phyloP scores from a whole-genome alignment of 2,329 filamentous ascomycete genomes.

The Trichocomaceae sp. region DNA sequence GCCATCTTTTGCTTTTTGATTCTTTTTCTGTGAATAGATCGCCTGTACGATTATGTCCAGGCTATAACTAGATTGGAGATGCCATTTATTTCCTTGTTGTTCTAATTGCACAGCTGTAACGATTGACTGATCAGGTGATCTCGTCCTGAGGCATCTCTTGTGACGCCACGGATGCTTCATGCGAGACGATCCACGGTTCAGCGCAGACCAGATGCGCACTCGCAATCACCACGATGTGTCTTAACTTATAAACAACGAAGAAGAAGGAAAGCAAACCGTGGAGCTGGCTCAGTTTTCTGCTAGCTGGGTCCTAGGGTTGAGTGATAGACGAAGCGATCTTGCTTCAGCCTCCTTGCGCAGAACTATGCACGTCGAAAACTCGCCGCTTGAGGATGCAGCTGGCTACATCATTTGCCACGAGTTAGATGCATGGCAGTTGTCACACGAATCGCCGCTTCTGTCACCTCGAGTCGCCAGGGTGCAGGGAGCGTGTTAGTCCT shows the following conservation, averaged over 20 bases:
- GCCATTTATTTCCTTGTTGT: not conserved
- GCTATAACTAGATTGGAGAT: not conserved
- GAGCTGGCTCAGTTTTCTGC: too few species aligned
- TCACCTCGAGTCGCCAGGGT: not conserved
- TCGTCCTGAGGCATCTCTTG: not conserved
- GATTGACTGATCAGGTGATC: too few species aligned
- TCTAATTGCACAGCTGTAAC: not conserved
- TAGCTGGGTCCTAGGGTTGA: too few species aligned
- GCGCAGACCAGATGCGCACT: too few species aligned
- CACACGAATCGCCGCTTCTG: not conserved
- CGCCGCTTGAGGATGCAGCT: not conserved
- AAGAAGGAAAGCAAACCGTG: too few species aligned
- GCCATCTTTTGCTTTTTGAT: not conserved
- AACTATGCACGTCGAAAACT: not conserved
- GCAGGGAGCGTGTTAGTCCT: too few species aligned
- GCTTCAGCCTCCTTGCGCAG: not conserved
- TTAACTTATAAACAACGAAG: too few species aligned
- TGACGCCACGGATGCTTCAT: not conserved
- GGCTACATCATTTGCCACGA: constrained; percentile 1
- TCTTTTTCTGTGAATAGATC: constrained; percentile 1
- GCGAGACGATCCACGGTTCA: not conserved
- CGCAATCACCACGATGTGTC: too few species aligned
- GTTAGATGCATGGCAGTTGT: not conserved
- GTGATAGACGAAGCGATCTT: too few species aligned
- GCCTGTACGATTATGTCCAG: constrained; percentile 1